Conservation (phyloP, 352 stramenopile genomes). For the Phytophthora palmivora region DNA sequence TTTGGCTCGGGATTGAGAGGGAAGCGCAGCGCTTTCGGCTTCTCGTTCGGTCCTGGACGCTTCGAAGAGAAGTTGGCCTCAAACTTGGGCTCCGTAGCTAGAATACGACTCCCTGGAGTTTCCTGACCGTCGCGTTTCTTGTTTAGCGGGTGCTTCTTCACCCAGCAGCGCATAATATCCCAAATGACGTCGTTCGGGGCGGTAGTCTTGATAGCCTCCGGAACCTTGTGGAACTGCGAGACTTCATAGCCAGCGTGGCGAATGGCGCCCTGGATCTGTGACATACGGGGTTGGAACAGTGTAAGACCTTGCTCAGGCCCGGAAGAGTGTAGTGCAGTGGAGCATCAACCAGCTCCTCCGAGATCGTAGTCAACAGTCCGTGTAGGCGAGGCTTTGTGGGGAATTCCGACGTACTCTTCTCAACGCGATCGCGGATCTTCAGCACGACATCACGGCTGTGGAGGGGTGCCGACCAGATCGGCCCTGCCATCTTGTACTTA, state of each 20-base stretch:
- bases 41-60: conserved; percentile 66
- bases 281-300: conserved; percentile 94
- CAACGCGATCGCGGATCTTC: conserved; percentile 82
- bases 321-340: conserved; percentile 98
- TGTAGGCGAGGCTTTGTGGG: conserved; percentile 93
- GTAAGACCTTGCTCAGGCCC: conserved; percentile 92
- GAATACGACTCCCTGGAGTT: conserved; percentile 83
- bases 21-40: conserved; percentile 93
- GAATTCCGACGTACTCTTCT: conserved; percentile 86
- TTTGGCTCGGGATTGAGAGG: conserved; percentile 96
- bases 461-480: conserved; percentile 97
- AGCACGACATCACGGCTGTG: conserved; percentile 93
- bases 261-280: conserved; percentile 94
- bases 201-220: conserved; percentile 98
- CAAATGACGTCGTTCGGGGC: conserved; percentile 97
- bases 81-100: conserved; percentile 84
- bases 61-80: conserved; percentile 88
- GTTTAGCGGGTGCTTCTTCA: conserved; percentile 94
- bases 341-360: conserved; percentile 95
- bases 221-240: conserved; percentile 98
- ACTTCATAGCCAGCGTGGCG: conserved; percentile 96
- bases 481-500: conserved; percentile 94
- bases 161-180: conserved; percentile 98
- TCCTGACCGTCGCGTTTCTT: conserved; percentile 88
- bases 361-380: conserved; percentile 95